phyloP scores from a whole-genome alignment of 2,329 filamentous ascomycete genomes.

The Berkeleyomyces rouxiae region DNA sequence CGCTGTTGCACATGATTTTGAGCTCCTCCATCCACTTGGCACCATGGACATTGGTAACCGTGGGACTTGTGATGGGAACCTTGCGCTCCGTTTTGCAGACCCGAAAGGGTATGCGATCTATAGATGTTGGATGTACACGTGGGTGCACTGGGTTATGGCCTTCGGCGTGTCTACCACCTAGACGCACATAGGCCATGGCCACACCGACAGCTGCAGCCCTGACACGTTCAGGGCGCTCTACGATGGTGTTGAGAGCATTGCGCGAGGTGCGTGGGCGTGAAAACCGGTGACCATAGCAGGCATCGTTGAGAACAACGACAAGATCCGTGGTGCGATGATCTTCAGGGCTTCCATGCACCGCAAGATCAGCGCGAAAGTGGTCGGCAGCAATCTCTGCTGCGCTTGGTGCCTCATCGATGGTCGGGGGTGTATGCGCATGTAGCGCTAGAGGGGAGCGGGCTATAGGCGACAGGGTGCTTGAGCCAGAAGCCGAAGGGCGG shows the following conservation, averaged over 20 bases:
- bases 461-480: slow-evolving; percentile 29
- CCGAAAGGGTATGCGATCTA: slow-evolving; percentile 56
- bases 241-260: slow-evolving; percentile 57
- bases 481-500: slow-evolving; percentile 21
- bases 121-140: slow-evolving; percentile 33
- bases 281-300: slow-evolving; percentile 87
- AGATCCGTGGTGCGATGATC: slow-evolving; percentile 38
- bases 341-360: slow-evolving; percentile 36
- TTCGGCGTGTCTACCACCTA: slow-evolving; percentile 63
- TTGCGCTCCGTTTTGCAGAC: slow-evolving; percentile 66
- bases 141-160: slow-evolving; percentile 53
- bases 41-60: slow-evolving; percentile 83
- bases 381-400: slow-evolving; percentile 43
- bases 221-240: slow-evolving; percentile 84
- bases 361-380: slow-evolving; percentile 54
- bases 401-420: slow-evolving; percentile 26
- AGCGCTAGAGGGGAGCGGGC: slow-evolving; percentile 22
- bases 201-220: slow-evolving; percentile 70
- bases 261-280: slow-evolving; percentile 66
- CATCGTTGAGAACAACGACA: slow-evolving; percentile 76
- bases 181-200: slow-evolving; percentile 74
- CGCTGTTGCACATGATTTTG: slow-evolving; percentile 64
- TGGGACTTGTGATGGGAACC: slow-evolving; percentile 53
- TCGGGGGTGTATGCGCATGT: slow-evolving; percentile 15
- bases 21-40: slow-evolving; percentile 87